Conservation (phyloP, 108 stramenopile species). For the Skeletonema grethae region DNA sequence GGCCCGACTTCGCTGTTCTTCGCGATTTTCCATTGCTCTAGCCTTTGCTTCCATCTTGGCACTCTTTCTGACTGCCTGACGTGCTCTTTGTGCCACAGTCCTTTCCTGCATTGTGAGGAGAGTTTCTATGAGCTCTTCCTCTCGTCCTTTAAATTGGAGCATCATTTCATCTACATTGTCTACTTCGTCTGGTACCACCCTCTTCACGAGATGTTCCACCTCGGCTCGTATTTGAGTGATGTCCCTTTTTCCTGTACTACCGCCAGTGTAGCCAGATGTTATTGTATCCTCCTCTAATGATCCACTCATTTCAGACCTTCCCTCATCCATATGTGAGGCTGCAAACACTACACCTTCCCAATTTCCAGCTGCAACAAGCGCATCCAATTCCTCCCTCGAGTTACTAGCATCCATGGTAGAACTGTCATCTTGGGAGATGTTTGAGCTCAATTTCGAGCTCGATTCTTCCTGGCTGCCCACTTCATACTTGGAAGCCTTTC, state of each 20-base stretch:
- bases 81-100: constrained; percentile 58
- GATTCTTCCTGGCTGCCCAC: neutral
- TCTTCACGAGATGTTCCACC: constrained; percentile 52
- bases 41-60: constrained; percentile 47
- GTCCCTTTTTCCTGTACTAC: constrained; percentile 6
- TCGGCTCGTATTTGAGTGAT: constrained; percentile 43
- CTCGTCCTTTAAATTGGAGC: constrained; percentile 65
- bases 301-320: neutral
- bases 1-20: neutral
- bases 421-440: neutral
- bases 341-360: constrained; percentile 56
- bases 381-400: constrained; percentile 14
- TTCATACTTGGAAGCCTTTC: neutral
- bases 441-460: neutral
- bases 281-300: constrained; percentile 5
- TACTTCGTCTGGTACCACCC: constrained; percentile 69
- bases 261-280: neutral
- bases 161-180: constrained; percentile 78
- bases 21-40: constrained; percentile 6
- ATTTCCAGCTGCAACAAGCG: constrained; percentile 41
- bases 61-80: constrained; percentile 53
- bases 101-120: constrained; percentile 71
- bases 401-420: neutral
- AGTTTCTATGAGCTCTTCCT: constrained; percentile 58
- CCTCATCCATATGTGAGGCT: constrained; percentile 40